Percentiles rank a stretch among this genome's conserved stretches.
phyloP scores from a whole-genome alignment of 768 basidiomycete genomes.

The Suillus hirtellus region DNA sequence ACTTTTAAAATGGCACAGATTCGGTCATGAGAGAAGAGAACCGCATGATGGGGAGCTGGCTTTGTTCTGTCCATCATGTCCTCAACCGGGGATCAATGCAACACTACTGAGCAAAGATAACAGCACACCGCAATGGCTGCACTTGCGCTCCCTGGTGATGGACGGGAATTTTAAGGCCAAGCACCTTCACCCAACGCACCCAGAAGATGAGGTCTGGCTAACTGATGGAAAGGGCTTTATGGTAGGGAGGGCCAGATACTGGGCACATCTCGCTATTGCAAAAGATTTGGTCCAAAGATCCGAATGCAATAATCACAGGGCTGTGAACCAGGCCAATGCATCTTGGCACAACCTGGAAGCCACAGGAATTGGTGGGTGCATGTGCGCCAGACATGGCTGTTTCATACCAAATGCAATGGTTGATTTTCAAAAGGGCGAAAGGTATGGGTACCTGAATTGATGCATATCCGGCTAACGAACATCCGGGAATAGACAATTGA shows the following conservation, averaged over 20 bases:
- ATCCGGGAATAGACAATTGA: slow-evolving; percentile 15
- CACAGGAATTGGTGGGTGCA: slow-evolving; percentile 31
- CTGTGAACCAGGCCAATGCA: slow-evolving; percentile 18
- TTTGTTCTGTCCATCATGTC: slow-evolving; percentile 10
- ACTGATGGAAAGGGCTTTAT: slow-evolving; percentile 10
- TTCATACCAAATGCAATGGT: slow-evolving; percentile 24
- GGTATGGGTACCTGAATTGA: background rate
- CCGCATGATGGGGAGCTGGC: background rate
- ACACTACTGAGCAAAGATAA: background rate
- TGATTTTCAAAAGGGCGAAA: slow-evolving; percentile 24
- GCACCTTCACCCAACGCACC: slow-evolving; percentile 11
- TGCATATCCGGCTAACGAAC: too few relatives aligned
- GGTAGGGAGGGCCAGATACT: background rate
- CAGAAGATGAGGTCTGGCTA: slow-evolving; percentile 18
- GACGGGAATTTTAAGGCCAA: slow-evolving; percentile 4
- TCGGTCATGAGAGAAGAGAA: slow-evolving; percentile 1
- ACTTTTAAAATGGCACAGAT: slow-evolving; percentile 24
- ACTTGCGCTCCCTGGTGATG: background rate
- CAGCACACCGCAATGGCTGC: too few relatives aligned
- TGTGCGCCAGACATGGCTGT: slow-evolving; percentile 33
- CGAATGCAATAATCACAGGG: slow-evolving; percentile 20
- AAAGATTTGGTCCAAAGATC: slow-evolving; percentile 9
- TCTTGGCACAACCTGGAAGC: slow-evolving; percentile 20
- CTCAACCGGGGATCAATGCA: slow-evolving; percentile 1
- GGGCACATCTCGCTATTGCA: background rate